Evolutionary conservation across 306 rosid species (phyloP).

Genomic region (Lablab purpureus): DNA sequence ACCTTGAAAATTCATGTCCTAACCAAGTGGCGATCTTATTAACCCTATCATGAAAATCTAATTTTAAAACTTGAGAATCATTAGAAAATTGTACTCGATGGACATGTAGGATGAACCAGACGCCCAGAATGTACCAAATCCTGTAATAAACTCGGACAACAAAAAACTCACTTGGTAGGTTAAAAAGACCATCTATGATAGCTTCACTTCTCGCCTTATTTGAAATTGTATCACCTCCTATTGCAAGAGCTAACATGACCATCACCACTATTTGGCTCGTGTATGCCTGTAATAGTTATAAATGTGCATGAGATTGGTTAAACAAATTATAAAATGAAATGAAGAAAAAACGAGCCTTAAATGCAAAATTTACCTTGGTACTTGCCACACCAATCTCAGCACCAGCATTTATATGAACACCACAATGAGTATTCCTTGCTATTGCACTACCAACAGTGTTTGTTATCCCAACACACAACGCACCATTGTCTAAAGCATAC

Average conservation of each 20-base stretch:
- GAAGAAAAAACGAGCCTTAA: constrained; percentile 33
- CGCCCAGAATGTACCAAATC: constrained; percentile 6
- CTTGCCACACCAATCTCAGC: constrained; percentile 99
- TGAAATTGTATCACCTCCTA: constrained; percentile 92
- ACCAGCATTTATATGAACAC: constrained; percentile 98
- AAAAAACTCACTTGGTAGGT: constrained; percentile 88
- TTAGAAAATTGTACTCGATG: background rate
- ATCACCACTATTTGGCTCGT: constrained; percentile 98
- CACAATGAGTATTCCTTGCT: constrained; percentile 96
- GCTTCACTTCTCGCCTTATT: constrained; percentile 87
- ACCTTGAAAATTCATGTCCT: background rate
- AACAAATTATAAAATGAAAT: constrained; percentile 38
- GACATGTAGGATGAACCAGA: background rate
- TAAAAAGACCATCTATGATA: constrained; percentile 83
- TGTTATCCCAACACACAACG: constrained; percentile 95
- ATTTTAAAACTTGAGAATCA: constrained; percentile 9
- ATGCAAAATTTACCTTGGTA: constrained; percentile 78
- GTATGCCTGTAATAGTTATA: constrained; percentile 70
- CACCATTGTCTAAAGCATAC: constrained; percentile 95
- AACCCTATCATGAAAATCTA: background rate
- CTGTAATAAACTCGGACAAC: constrained; percentile 30
- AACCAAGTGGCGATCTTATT: constrained; percentile 18
- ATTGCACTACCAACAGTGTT: constrained; percentile 95
- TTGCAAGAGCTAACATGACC: constrained; percentile 97
- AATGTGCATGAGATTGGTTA: constrained; percentile 34